Base-by-base conservation (phyloP, 306 rosid species). In the Hippophae gyantsensis region DNA sequence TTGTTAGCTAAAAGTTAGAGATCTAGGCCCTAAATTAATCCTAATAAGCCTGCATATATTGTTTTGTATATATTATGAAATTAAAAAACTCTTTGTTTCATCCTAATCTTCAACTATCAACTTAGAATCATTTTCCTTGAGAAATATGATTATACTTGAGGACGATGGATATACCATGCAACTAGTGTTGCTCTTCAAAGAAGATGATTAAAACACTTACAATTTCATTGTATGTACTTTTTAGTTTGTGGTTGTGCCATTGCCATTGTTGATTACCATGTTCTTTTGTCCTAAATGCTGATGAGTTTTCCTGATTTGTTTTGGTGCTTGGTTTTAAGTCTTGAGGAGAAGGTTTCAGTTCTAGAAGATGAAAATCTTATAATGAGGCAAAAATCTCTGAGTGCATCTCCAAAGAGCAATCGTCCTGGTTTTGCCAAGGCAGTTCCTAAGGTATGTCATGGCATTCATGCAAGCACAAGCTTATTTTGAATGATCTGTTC, bases 341-440 rank as follows among this genome's bases (percentile, higher is more conserved):
- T 88, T 5, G 89, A 82, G 80, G 96, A 78, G 66, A 88, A 92
- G 77, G 66, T 85, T 41, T 75, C 69, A 41, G 41, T 69, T 70
- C 78, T 88, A 51, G 90, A 86, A 79, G 82, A 84, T 42, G 99
- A 92, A 76, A 92, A 92, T 79, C 96, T 67, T 0, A 72, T 92
- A 65, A 79, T 92, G 73, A 89, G 94, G 45, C 97, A 84, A 76
- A 92, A 82, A 63, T 69, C 95, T 49, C 73, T 84, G 65, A 77
- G 50, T 74, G 82, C 76, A 54, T 65, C 99, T 41, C 87, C 87
- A 42, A 88, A 81, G 83, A 81, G 81, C 76, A 82, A 50, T 65
- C 94, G 80, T 13, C 78, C 76, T 12, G 81, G 72, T 61, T 57
- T 68, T 74, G 84, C 81, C 6, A 88, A 76, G 86, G 55, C 95